Evolutionary conservation across 768 basidiomycete species (phyloP).

Genomic region (Hysterangium stoloniferum): DNA sequence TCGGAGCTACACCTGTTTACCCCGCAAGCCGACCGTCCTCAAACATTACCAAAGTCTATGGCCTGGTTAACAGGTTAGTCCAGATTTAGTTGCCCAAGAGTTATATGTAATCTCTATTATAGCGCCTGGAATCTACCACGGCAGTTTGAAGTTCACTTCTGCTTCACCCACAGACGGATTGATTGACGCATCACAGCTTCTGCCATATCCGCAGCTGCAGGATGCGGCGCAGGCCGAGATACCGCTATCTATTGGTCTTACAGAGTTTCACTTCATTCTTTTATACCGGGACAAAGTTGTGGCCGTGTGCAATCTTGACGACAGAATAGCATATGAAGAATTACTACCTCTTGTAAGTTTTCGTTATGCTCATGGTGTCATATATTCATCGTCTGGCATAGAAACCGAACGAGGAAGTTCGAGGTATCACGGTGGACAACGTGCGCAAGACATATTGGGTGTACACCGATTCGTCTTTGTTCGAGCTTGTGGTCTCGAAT

Average conservation of each 20-base stretch:
- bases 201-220: conserved; percentile 60
- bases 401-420: conserved; percentile 69
- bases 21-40: conserved; percentile 58
- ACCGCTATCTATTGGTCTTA: conserved; percentile 74
- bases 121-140: conserved; percentile 90
- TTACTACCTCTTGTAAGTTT: conserved; percentile 67
- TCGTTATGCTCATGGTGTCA: not conserved
- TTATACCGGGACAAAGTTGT: conserved; percentile 73
- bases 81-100: conserved; percentile 3
- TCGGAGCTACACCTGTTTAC: conserved; percentile 82
- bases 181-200: conserved; percentile 68
- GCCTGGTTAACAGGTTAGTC: conserved; percentile 85
- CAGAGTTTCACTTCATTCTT: conserved; percentile 88
- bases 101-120: not conserved
- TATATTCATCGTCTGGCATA: conserved; percentile 24
- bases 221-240: conserved; percentile 25
- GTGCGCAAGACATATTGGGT: conserved; percentile 91
- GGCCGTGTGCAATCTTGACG: conserved; percentile 73
- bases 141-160: conserved; percentile 61
- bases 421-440: conserved; percentile 76
- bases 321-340: conserved; percentile 80
- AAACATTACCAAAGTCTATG: conserved; percentile 61
- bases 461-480: conserved; percentile 81
- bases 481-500: conserved; percentile 77
- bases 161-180: conserved; percentile 51